Evolutionary conservation across 257 asterid species (phyloP).

Genomic region (Capsicum rhomboideum): DNA sequence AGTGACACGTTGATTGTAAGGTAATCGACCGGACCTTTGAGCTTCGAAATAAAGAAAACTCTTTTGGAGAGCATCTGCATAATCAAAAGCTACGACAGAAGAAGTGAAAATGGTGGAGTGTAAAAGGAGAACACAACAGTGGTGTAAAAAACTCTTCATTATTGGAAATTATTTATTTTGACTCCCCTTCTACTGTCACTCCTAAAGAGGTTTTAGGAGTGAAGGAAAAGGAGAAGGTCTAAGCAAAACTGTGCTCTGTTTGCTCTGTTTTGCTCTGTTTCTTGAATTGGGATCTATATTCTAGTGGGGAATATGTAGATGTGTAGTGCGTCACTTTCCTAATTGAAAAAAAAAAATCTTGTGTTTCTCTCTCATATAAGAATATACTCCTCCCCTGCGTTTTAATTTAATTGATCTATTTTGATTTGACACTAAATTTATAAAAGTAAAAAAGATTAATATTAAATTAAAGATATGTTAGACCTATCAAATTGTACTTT

Average conservation of each 20-base stretch:
- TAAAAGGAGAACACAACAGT: background rate
- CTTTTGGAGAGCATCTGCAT: conserved; percentile 21
- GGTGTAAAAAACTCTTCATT: background rate
- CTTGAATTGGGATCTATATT: background rate
- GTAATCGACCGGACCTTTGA: conserved; percentile 30
- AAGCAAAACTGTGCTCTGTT: background rate
- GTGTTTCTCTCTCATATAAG: too few relatives aligned
- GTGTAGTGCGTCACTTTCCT: background rate
- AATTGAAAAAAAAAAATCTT: background rate
- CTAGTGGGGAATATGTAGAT: background rate
- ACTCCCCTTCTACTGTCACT: background rate
- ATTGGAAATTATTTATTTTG: background rate
- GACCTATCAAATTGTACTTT: too few relatives aligned
- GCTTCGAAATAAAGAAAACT: conserved; percentile 26
- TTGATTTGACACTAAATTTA: too few relatives aligned
- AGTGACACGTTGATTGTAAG: conserved; percentile 23
- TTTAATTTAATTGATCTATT: too few relatives aligned
- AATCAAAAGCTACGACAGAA: conserved; percentile 7
- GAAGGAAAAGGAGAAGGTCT: conserved; percentile 3
- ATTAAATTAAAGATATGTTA: too few relatives aligned
- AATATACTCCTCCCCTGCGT: too few relatives aligned
- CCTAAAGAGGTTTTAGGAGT: conserved; percentile 11
- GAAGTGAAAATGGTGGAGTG: background rate
- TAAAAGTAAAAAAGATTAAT: too few relatives aligned
- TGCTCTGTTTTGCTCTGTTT: background rate